phyloP scores from a whole-genome alignment of 2,329 filamentous ascomycete genomes.

The Magnaporthales sp. region DNA sequence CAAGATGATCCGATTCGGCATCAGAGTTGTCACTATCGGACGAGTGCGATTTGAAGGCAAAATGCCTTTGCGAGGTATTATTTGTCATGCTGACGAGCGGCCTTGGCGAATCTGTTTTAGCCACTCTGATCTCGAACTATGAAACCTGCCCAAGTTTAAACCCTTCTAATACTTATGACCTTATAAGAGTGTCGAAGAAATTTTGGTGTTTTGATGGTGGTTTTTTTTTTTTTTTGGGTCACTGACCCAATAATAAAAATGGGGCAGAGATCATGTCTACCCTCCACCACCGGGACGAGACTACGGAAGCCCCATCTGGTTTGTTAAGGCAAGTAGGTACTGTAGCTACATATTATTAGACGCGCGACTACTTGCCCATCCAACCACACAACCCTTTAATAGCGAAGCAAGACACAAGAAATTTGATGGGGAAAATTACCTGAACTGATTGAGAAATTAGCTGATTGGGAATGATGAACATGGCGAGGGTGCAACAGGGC shows the following conservation, averaged over 20 bases:
- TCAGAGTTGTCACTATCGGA: background rate
- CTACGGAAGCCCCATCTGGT: background rate
- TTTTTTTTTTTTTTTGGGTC: background rate
- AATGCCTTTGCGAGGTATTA: background rate
- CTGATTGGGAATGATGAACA: too few relatives aligned
- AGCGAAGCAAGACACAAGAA: background rate
- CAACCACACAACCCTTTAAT: background rate
- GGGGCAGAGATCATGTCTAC: background rate
- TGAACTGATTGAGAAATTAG: background rate
- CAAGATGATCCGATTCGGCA: constrained; percentile 39
- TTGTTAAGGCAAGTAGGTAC: too few relatives aligned
- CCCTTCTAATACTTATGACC: background rate
- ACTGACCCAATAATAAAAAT: background rate
- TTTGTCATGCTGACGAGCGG: background rate
- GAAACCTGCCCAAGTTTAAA: background rate
- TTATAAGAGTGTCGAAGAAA: background rate
- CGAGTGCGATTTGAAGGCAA: background rate
- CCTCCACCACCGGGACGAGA: background rate
- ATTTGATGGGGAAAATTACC: background rate
- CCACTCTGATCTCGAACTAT: background rate
- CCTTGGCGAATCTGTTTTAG: background rate
- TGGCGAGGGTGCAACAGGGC: too few relatives aligned
- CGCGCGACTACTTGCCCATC: background rate
- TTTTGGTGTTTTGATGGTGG: background rate
- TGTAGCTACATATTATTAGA: background rate